Evolutionary conservation across 129 eudicot species (phyloP).

Genomic region (Helichrysum umbraculigerum): DNA sequence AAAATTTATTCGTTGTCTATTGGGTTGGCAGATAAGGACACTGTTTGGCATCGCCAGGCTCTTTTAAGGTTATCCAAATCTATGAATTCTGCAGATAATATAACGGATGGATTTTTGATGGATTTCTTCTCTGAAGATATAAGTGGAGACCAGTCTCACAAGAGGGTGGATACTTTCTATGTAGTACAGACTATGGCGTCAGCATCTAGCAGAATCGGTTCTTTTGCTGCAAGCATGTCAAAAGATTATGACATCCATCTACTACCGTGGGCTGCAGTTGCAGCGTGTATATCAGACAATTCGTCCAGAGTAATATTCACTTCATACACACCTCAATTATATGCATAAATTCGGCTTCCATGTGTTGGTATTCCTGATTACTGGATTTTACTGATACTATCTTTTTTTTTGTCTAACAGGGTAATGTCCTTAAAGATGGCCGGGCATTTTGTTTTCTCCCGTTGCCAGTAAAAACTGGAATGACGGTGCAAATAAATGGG

Average conservation of each 20-base stretch:
- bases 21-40: conserved; percentile 51
- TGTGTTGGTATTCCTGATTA: not conserved
- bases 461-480: conserved; percentile 89
- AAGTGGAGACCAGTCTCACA: conserved; percentile 45
- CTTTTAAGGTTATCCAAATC: conserved; percentile 78
- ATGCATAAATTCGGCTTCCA: not conserved
- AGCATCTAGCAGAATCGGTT: conserved; percentile 79
- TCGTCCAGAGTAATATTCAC: conserved; percentile 53
- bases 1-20: conserved; percentile 72
- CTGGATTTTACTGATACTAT: conserved; percentile 10
- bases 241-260: conserved; percentile 91
- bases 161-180: conserved; percentile 67
- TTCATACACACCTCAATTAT: not conserved
- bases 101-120: conserved; percentile 70
- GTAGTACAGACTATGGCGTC: conserved; percentile 95
- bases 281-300: conserved; percentile 86
- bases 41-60: conserved; percentile 80
- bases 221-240: conserved; percentile 80
- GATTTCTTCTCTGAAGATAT: conserved; percentile 80
- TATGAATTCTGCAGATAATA: conserved; percentile 28
- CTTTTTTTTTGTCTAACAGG: conserved; percentile 47
- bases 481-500: conserved; percentile 87
- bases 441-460: conserved; percentile 98
- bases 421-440: conserved; percentile 63
- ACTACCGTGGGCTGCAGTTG: conserved; percentile 98